Base-by-base conservation (phyloP, 495 filamentous ascomycete species). In the Penicillium canescens region DNA sequence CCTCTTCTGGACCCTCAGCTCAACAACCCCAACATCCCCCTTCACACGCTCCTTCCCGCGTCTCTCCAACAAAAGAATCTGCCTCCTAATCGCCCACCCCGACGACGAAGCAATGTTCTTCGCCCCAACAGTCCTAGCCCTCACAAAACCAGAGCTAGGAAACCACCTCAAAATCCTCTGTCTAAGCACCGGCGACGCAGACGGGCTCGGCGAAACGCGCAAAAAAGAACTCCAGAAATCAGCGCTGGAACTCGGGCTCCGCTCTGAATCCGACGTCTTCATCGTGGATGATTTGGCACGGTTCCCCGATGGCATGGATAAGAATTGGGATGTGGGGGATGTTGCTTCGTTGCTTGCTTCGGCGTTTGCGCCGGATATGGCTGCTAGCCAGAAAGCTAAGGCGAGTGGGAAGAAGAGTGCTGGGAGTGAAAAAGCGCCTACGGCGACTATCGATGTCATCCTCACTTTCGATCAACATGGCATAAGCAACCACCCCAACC, bases 61-160 rank as follows among this genome's bases (percentile, higher is more conserved):
- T 47, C 77, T 96, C 51, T 75, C 76, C 52, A 86, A 87, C 74
- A 92, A 95, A 75, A 80, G 88, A 55, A 90, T 96, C 56, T 87
- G 88, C 62, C 80, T 98, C 24, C 77, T 98, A 35, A 98, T 98
- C 68, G 94, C 94, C 4, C 94, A 98, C 71, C 94, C 94, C 0
- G 94, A 98, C 69, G 94, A 98, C 56, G 94, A 98, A 76, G 95
- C 94, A 60, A 98, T 98, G 94, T 98, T 98, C 78, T 98, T 98
- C 72, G 84, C 93, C 54, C 94, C 94, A 0, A 88, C 91, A 0
- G 80, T 98, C 3, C 76, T 95, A 47, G 84, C 87, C 5, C 79
- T 98, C 24, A 91, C 91, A 13, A 79, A 81, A 18, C 78, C 87
- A 65, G 81, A 84, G 52, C 72, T 86, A 18, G 87, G 90, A 1